These are phyloP conservation scores for Diplodia seriata DNA, from an alignment of 2,329 filamentous ascomycete genomes.

Conservation along the genomic window DNA sequence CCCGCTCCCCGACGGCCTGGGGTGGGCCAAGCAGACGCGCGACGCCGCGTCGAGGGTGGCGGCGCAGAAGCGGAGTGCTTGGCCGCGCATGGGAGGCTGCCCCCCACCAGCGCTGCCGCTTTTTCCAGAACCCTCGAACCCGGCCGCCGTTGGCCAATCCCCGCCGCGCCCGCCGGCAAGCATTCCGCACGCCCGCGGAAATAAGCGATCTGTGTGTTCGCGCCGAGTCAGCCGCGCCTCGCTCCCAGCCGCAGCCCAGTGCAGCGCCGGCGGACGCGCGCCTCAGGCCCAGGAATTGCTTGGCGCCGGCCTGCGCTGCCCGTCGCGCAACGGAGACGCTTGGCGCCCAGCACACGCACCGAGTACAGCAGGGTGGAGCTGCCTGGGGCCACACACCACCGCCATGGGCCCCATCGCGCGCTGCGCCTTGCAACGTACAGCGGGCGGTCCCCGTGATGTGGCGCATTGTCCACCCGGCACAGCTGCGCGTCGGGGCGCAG, in stretches of 20 bases:
- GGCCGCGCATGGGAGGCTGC: slow-evolving; percentile 23
- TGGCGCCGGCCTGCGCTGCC: slow-evolving; percentile 8
- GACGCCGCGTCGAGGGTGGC: slow-evolving; percentile 10
- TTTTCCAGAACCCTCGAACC: slow-evolving; percentile 30
- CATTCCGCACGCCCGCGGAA: slow-evolving; percentile 21
- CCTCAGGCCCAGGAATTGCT: slow-evolving; percentile 10
- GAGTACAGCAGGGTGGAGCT: slow-evolving; percentile 26
- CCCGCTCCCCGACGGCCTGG: slow-evolving; percentile 28
- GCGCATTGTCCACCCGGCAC: slow-evolving; percentile 23
- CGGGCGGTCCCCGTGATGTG: slow-evolving; percentile 25
- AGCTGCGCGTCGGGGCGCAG: slow-evolving; percentile 28
- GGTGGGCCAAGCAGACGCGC: slow-evolving; percentile 19
- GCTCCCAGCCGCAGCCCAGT: slow-evolving; percentile 17
- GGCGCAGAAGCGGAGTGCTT: slow-evolving; percentile 26
- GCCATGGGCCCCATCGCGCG: slow-evolving; percentile 8
- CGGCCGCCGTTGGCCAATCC: slow-evolving; percentile 20
- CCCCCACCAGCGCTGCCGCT: slow-evolving; percentile 18
- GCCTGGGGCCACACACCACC: slow-evolving; percentile 17
- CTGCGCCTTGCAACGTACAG: slow-evolving; percentile 28
- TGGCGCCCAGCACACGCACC: slow-evolving; percentile 17
- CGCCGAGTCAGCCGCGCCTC: slow-evolving; percentile 22
- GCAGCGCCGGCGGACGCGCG: slow-evolving; percentile 11
- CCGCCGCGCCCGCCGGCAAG: not conserved
- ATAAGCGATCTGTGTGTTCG: slow-evolving; percentile 30
- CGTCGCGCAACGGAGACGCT: slow-evolving; percentile 17